Percentiles rank a stretch among this genome's conserved stretches.
phyloP scores from a whole-genome alignment of 1,284 basidiomycete species.

The Ustilago trichophora region DNA sequence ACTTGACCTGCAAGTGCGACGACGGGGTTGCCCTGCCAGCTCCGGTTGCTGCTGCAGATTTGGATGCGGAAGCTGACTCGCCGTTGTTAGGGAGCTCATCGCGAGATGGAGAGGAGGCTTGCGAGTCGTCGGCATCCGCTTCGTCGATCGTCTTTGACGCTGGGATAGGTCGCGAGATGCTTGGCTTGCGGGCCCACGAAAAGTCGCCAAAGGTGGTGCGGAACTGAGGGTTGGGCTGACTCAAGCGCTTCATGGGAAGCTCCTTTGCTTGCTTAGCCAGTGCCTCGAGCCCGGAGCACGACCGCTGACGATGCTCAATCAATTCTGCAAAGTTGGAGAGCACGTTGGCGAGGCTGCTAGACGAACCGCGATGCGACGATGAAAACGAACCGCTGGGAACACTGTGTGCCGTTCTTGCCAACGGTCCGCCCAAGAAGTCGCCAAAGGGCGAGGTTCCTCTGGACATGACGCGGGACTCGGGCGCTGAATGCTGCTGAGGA shows the following conservation, averaged over 20 bases:
- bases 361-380: slow-evolving; percentile 26
- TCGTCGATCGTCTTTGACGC: slow-evolving; percentile 7
- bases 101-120: slow-evolving; percentile 3
- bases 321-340: slow-evolving; percentile 44
- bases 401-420: slow-evolving; percentile 12
- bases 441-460: slow-evolving; percentile 30
- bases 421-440: not conserved
- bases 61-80: too few relatives aligned
- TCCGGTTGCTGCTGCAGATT: too few relatives aligned
- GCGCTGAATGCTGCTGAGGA: slow-evolving; percentile 33
- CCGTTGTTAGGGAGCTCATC: not conserved
- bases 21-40: too few relatives aligned
- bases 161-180: not conserved
- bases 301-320: slow-evolving; percentile 45
- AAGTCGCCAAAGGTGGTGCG: slow-evolving; percentile 39
- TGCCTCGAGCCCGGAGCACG: slow-evolving; percentile 41
- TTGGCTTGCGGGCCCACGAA: slow-evolving; percentile 17
- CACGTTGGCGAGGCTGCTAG: slow-evolving; percentile 30
- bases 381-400: slow-evolving; percentile 24
- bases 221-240: slow-evolving; percentile 43
- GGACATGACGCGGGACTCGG: slow-evolving; percentile 37
- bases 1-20: slow-evolving; percentile 15
- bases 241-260: slow-evolving; percentile 39
- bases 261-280: slow-evolving; percentile 40
- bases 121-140: slow-evolving; percentile 10